These are phyloP conservation scores for Wickerhamomyces mucosus DNA, from an alignment of 805 yeast genomes.

Conservation along the genomic window DNA sequence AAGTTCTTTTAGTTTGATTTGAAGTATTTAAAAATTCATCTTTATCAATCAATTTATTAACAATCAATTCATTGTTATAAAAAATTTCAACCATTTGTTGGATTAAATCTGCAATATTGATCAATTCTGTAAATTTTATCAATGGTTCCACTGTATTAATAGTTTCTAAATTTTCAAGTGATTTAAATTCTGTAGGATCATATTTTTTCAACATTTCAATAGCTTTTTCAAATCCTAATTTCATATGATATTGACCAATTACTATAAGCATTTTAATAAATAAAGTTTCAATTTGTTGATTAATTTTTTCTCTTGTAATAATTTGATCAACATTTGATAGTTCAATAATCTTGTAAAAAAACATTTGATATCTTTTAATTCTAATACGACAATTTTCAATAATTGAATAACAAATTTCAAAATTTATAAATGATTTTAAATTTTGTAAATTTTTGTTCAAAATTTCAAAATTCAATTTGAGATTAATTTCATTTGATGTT, in stretches of 20 bases:
- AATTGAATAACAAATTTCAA: conserved; percentile 67
- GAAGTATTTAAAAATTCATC: conserved; percentile 75
- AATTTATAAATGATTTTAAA: conserved; percentile 66
- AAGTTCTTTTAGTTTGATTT: conserved; percentile 66
- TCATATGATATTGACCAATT: conserved; percentile 67
- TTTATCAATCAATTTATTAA: conserved; percentile 48
- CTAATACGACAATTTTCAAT: conserved; percentile 60
- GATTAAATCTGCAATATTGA: conserved; percentile 86
- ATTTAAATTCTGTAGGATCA: conserved; percentile 41
- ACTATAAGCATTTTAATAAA: conserved; percentile 57
- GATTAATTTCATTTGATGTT: conserved; percentile 33
- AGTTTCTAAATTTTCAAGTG: conserved; percentile 22
- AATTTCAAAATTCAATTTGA: conserved; percentile 75
- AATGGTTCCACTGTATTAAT: conserved; percentile 62
- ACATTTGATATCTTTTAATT: conserved; percentile 47
- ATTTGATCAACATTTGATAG: conserved; percentile 15
- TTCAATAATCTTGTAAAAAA: conserved; percentile 25
- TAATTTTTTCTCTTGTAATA: conserved; percentile 19
- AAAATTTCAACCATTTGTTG: conserved; percentile 89
- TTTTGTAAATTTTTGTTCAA: conserved; percentile 67
- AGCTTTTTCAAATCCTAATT: conserved; percentile 79
- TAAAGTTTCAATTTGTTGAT: conserved; percentile 43
- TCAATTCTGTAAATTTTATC: conserved; percentile 79
- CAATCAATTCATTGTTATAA: conserved; percentile 71
- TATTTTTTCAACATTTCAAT: conserved; percentile 59